Evolutionary conservation across 768 basidiomycete genomes (phyloP), one percentile per base, ranked within the genome.

Genomic region (Crepidotus variabilis): DNA sequence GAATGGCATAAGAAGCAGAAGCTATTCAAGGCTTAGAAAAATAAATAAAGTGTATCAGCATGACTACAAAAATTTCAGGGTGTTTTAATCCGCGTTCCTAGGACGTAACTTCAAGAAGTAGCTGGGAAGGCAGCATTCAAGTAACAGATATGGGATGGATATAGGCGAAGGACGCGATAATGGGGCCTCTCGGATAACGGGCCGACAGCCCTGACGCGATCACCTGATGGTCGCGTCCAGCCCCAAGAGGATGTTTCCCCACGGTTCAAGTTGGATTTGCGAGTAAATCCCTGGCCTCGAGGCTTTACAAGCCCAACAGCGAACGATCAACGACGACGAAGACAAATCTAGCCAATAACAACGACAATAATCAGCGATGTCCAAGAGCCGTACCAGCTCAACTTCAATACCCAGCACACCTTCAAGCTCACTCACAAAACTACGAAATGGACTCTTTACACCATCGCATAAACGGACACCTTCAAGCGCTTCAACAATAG

Each of bases 1-100:
- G 66, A 60, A 1, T 87, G 85, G 86, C 86, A 87, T 64, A 81
- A 77, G 71, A 75, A 77, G 56, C 69, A 84, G 46, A 65, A 67
- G 0, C 67, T 79, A 35, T 83, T 73, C 58, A 65, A 66, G 50
- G 58, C 59, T 18, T 71, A 58, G 33, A 32, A 55, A 36, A n/a
- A 20, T 36, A 16, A 16, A 36, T 36, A 16, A 43, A 43, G 3
- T 28, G 39, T 43, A 20, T 11, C 18, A 11, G 11, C 13, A 20
- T 43, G 18, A 43, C 13, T 43, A 43, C 39, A 43, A 11, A 16
- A 3, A 43, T 20, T 43, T 16, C 11, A 43, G 11, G 13, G 39
- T 43, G 2, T 16, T 43, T 43, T 14, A 5, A 43, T 11, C 9
- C 16, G 35, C 35, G 35, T 16, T 20, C 28, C 8, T 8, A 28